These are phyloP conservation scores for Chaetomiaceae sp. DNA, from an alignment of 2,329 filamentous ascomycete genomes.

Conservation along the genomic window DNA sequence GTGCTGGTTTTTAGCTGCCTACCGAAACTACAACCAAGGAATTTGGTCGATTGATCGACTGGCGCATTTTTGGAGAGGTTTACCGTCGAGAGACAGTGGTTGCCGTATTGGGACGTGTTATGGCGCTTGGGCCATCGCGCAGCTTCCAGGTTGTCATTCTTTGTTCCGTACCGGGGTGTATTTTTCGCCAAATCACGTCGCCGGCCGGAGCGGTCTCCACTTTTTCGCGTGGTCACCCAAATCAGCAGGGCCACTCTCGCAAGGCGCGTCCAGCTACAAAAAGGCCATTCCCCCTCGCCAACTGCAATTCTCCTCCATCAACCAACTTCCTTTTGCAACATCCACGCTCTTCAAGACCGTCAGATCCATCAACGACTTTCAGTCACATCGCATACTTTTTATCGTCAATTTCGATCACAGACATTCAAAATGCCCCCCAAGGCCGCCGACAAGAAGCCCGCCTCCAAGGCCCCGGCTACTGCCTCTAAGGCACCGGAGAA, in stretches of 20 bases:
- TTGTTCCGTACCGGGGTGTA: conserved; percentile 21
- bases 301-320: conserved; percentile 42
- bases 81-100: not conserved
- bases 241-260: conserved; percentile 55
- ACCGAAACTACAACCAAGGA: not conserved
- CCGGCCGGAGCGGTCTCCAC: conserved; percentile 18
- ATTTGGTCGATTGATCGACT: not conserved
- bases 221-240: conserved; percentile 31
- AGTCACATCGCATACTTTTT: conserved; percentile 27
- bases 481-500: conserved; percentile 74
- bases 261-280: conserved; percentile 58
- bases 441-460: conserved; percentile 95
- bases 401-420: conserved; percentile 25
- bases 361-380: conserved; percentile 25
- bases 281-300: conserved; percentile 50
- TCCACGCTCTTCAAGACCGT: conserved; percentile 27
- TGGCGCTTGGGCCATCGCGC: conserved; percentile 29
- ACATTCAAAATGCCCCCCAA: conserved; percentile 86
- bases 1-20: not conserved
- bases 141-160: conserved; percentile 16
- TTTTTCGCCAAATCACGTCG: conserved; percentile 30
- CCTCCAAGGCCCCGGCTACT: conserved; percentile 86
- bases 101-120: conserved; percentile 23
- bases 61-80: not conserved
- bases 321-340: conserved; percentile 41